phyloP scores from a whole-genome alignment of 495 filamentous ascomycete species.

The Corynascus novoguineensis region DNA sequence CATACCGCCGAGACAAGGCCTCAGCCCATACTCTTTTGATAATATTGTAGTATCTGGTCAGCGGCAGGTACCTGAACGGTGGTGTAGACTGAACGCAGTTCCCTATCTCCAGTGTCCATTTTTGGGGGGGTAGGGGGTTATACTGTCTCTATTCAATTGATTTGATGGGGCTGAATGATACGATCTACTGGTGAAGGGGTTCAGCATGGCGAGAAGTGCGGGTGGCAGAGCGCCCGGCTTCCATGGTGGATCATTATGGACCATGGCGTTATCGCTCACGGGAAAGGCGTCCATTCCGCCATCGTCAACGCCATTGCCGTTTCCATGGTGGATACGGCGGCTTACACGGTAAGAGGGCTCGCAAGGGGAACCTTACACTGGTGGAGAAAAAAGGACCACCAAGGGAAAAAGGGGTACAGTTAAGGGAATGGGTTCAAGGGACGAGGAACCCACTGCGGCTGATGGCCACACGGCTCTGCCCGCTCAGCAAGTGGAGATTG shows the following conservation, averaged over 20 bases:
- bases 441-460: not conserved
- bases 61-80: not conserved
- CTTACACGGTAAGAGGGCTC: not conserved
- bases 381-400: too few species aligned
- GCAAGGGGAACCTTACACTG: not conserved
- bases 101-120: too few species aligned
- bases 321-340: not conserved
- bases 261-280: not conserved
- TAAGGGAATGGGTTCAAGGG: not conserved
- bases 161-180: too few species aligned
- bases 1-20: not conserved
- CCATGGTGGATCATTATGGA: not conserved
- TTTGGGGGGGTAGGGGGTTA: too few species aligned
- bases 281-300: not conserved
- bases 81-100: too few species aligned
- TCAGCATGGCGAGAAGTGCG: too few species aligned
- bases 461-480: constrained; percentile 5
- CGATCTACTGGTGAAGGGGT: too few species aligned
- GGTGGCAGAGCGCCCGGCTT: not conserved
- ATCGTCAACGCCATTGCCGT: constrained; percentile 6
- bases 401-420: too few species aligned
- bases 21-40: not conserved
- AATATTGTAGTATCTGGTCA: too few species aligned
- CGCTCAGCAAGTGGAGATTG: constrained; percentile 1
- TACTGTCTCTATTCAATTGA: too few species aligned